Percentiles rank a stretch among this genome's conserved stretches.
These are phyloP conservation scores for Rubia peregrina DNA, from an alignment of 305 asterid species.

Conservation along the genomic window DNA sequence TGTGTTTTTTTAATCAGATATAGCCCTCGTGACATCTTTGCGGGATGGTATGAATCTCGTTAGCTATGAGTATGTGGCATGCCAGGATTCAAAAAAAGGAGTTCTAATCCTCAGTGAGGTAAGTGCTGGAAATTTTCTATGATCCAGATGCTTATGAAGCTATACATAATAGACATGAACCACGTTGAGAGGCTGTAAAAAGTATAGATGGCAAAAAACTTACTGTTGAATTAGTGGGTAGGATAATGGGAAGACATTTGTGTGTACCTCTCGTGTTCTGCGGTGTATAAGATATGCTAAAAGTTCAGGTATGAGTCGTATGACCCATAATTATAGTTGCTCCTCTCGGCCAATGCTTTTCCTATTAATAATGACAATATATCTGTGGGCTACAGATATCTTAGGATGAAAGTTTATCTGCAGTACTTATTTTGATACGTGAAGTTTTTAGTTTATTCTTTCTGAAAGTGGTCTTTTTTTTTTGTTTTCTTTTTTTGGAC, in stretches of 20 bases:
- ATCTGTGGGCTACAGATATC: background rate
- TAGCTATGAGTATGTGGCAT: slow-evolving; percentile 94
- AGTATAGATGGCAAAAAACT: background rate
- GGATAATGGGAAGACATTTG: background rate
- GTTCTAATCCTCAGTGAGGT: slow-evolving; percentile 95
- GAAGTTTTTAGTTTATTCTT: background rate
- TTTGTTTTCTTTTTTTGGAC: too few relatives aligned
- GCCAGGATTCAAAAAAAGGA: slow-evolving; percentile 81
- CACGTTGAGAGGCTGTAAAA: background rate
- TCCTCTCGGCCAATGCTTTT: background rate
- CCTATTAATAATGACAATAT: background rate
- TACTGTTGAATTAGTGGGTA: background rate
- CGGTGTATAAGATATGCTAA: background rate
- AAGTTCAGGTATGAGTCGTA: background rate
- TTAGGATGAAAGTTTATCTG: background rate
- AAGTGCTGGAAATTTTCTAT: slow-evolving; percentile 18
- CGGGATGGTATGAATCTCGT: slow-evolving; percentile 98
- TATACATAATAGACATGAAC: background rate
- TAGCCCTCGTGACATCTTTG: slow-evolving; percentile 91
- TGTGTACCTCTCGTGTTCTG: background rate
- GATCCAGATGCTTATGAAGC: background rate
- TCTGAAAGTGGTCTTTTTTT: background rate
- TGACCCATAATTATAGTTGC: background rate
- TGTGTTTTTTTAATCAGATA: slow-evolving; percentile 42
- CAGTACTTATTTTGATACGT: background rate